Base-by-base conservation (phyloP, 2,329 filamentous ascomycete species). In the Trichophyton equinum region DNA sequence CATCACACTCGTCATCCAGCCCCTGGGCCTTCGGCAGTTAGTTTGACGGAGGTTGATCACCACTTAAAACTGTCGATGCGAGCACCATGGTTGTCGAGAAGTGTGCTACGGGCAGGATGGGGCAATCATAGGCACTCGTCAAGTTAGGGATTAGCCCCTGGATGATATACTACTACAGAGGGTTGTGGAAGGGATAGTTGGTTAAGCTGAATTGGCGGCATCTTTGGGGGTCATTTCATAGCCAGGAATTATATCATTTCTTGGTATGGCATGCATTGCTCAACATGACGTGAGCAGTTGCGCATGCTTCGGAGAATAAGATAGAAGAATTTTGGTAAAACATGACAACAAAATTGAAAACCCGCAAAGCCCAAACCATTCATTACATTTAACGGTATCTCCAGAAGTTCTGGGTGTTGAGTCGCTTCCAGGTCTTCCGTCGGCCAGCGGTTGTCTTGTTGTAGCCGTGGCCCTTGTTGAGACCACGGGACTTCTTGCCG, bases 341-440 rank as follows among this genome's bases (percentile, higher is more conserved):
- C 55, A 42, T 57, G 55, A 57, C 55, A 57, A 40, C 30, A 57
- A 57, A 57, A 40, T 11, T 42, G 55, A 38, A 42, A 57, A 40
- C 55, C 55, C 55, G 33, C 30, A 38, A 57, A 33, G 33, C 38
- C 42, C 57, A 44, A 59, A 47, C 38, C 57, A 47, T 42, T 44
- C 27, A 46, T 59, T 56, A 57, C 60, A 59, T 59, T 61, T 77
- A 96, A 81, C 91, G 86, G 89, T 96, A 96, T 80, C 91, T 86
- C 91, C 92, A 96, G 78, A 96, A 89, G 74, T 89, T 95, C 78
- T 96, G 87, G 79, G 92, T 99, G 88, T 99, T 99, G 85, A 96
- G 91, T 78, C 89, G 86, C 89, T 96, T 96, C 95, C 94, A 99
- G 78, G 92, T 99, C 91, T 99, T 96, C 85, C 95, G 92, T 80